Conservation (phyloP, 2,329 filamentous ascomycete genomes). For the Chaetomiaceae sp. region DNA sequence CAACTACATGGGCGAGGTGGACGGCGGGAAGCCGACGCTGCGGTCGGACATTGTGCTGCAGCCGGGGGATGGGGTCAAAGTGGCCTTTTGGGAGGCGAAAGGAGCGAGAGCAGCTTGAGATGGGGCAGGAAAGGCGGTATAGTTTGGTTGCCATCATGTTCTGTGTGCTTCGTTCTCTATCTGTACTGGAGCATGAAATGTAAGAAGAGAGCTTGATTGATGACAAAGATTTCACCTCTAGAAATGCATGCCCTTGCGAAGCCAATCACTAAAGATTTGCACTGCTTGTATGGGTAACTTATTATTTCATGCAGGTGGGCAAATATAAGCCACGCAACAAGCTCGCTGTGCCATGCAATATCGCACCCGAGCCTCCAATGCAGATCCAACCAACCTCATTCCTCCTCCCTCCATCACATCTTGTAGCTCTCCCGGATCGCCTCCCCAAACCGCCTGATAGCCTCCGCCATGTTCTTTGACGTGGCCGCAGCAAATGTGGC, state of each 20-base stretch:
- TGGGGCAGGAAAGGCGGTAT: neutral
- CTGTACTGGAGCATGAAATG: too few relatives aligned
- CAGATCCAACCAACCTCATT: neutral
- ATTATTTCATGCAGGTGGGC: too few relatives aligned
- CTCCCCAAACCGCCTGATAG: conserved; percentile 67
- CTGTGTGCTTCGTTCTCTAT: too few relatives aligned
- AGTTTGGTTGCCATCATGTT: too few relatives aligned
- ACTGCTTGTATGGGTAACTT: too few relatives aligned
- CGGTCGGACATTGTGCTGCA: conserved; percentile 56
- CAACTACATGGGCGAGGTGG: conserved; percentile 48
- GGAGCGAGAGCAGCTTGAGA: conserved; percentile 14
- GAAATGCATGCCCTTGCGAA: too few relatives aligned
- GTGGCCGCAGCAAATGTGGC: conserved; percentile 82
- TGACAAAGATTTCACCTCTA: too few relatives aligned
- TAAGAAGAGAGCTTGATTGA: too few relatives aligned
- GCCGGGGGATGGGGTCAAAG: conserved; percentile 52
- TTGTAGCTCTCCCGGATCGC: conserved; percentile 59
- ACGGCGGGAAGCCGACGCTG: conserved; percentile 47
- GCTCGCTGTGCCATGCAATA: too few relatives aligned
- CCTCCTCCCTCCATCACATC: conserved; percentile 6
- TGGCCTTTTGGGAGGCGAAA: conserved; percentile 48
- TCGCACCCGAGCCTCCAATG: too few relatives aligned
- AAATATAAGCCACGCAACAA: too few relatives aligned
- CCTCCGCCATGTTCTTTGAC: conserved; percentile 61
- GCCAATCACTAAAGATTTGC: too few relatives aligned